phyloP scores from a whole-genome alignment of 2,329 filamentous ascomycete genomes.

The Teratosphaeria gauchensis region DNA sequence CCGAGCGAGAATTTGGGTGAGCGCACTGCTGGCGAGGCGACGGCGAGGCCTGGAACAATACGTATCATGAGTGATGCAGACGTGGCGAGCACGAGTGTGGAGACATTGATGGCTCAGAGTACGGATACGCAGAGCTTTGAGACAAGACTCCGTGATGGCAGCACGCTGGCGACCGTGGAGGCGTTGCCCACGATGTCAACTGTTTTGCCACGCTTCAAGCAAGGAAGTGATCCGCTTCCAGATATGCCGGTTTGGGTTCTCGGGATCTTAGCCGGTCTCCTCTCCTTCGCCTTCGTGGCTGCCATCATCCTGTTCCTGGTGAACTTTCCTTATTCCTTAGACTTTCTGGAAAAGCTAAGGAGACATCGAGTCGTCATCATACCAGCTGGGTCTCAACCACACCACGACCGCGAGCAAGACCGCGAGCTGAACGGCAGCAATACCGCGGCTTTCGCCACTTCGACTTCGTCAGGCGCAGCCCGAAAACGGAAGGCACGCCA shows the following conservation, averaged over 20 bases:
- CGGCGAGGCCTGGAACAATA: not conserved
- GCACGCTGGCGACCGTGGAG: not conserved
- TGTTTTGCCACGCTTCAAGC: not conserved
- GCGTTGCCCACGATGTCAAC: not conserved
- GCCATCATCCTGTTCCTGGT: slow-evolving; percentile 13
- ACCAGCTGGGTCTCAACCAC: not conserved
- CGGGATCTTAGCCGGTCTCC: slow-evolving; percentile 4
- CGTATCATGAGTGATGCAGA: not conserved
- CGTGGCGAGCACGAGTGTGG: not conserved
- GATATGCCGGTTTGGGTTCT: slow-evolving; percentile 6
- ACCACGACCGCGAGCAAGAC: not conserved
- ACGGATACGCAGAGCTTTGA: not conserved
- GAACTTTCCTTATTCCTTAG: slow-evolving; percentile 11
- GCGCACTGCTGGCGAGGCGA: not conserved
- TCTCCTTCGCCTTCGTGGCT: slow-evolving; percentile 11
- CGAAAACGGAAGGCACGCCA: not conserved
- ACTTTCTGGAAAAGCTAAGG: not conserved
- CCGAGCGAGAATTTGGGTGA: not conserved
- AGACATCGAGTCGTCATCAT: not conserved
- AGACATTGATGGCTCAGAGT: not conserved
- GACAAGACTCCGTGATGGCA: not conserved
- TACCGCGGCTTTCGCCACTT: not conserved
- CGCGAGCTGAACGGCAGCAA: not conserved
- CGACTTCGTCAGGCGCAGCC: not conserved
- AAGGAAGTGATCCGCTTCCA: not conserved